Percentiles rank a stretch among this genome's conserved stretches.
Evolutionary conservation across 1,284 basidiomycete species (phyloP).

Genomic region (Cutaneotrichosporon cutaneum): DNA sequence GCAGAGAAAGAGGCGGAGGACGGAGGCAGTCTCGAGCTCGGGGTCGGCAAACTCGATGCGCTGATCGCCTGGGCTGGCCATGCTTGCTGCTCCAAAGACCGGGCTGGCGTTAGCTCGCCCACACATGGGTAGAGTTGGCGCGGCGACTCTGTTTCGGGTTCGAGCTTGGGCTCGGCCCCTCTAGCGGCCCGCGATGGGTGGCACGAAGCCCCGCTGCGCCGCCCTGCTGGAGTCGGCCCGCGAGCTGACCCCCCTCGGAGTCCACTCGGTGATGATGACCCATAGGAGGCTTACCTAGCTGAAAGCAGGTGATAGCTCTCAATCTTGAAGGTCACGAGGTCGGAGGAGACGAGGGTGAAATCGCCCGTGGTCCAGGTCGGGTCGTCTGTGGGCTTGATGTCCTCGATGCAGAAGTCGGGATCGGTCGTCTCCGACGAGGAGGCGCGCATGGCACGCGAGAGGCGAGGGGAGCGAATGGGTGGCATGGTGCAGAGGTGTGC

Average conservation of each 20-base stretch:
- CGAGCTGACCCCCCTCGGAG: too few relatives aligned
- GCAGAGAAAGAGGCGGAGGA: constrained; percentile 7
- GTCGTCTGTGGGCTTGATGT: not conserved
- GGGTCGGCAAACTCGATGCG: constrained; percentile 7
- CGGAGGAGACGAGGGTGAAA: constrained; percentile 17
- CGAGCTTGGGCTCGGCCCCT: too few relatives aligned
- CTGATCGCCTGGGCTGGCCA: not conserved
- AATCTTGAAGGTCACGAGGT: constrained; percentile 8
- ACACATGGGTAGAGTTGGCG: too few relatives aligned
- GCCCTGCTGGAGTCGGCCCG: too few relatives aligned
- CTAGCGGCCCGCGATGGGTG: too few relatives aligned
- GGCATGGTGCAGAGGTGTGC: not conserved
- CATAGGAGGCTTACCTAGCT: constrained; percentile 10
- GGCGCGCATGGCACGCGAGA: not conserved
- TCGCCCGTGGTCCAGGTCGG: constrained; percentile 5
- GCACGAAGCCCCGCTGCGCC: too few relatives aligned
- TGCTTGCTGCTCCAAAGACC: not conserved
- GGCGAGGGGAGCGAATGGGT: not conserved
- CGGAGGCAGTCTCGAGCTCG: constrained; percentile 3
- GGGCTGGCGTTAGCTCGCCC: constrained; percentile 1
- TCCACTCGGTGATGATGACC: too few relatives aligned
- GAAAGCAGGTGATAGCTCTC: constrained; percentile 5
- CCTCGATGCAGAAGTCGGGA: not conserved
- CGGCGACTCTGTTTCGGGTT: too few relatives aligned
- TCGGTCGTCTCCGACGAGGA: too few relatives aligned